Conservation (phyloP, 2,329 filamentous ascomycete genomes). For the Aureobasidium sp. region DNA sequence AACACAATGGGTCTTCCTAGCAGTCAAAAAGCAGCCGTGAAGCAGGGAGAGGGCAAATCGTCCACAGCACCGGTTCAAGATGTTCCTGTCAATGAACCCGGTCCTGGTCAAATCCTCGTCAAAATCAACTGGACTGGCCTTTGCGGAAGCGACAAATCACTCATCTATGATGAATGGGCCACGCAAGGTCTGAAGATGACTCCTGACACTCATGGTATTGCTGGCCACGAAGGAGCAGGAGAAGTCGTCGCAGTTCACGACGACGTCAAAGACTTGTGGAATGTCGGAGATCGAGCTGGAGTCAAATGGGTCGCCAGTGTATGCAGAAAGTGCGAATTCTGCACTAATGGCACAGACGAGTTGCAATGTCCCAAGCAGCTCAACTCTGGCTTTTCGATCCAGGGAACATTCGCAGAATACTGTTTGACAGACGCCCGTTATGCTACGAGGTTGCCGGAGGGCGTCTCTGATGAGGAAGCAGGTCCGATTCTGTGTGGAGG, state of each 20-base stretch:
- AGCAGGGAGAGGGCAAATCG: slow-evolving; percentile 27
- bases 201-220: slow-evolving; percentile 24
- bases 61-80: slow-evolving; percentile 27
- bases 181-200: slow-evolving; percentile 26
- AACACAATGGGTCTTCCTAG: slow-evolving; percentile 4
- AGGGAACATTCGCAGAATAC: slow-evolving; percentile 35
- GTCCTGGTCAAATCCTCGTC: slow-evolving; percentile 30
- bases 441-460: slow-evolving; percentile 31
- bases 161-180: slow-evolving; percentile 33
- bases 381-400: slow-evolving; percentile 33
- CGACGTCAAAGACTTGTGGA: slow-evolving; percentile 25
- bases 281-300: slow-evolving; percentile 26
- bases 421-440: slow-evolving; percentile 30
- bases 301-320: slow-evolving; percentile 29
- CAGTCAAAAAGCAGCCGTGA: slow-evolving; percentile 32
- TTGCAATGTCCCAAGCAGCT: slow-evolving; percentile 32
- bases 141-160: slow-evolving; percentile 31
- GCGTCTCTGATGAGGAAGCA: slow-evolving; percentile 32
- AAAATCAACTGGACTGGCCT: slow-evolving; percentile 32
- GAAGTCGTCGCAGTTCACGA: slow-evolving; percentile 24
- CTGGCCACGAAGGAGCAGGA: slow-evolving; percentile 28
- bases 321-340: slow-evolving; percentile 28
- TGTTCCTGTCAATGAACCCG: slow-evolving; percentile 26
- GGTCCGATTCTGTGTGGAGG: slow-evolving; percentile 35
- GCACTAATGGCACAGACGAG: slow-evolving; percentile 30